Evolutionary conservation across 1,284 basidiomycete species (phyloP).

Genomic region (Moesziomyces antarcticus): DNA sequence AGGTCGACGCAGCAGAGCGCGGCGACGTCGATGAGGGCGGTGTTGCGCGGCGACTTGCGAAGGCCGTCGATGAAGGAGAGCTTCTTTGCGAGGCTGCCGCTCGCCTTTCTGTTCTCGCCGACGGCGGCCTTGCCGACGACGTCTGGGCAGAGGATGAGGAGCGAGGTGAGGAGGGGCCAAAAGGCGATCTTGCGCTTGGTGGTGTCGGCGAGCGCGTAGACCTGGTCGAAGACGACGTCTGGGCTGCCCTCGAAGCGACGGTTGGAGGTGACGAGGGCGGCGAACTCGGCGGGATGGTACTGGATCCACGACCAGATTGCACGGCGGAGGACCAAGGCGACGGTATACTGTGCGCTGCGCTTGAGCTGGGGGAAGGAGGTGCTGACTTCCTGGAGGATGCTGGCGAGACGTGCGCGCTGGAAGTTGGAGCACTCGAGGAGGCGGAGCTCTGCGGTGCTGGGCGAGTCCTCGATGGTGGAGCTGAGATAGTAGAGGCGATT

Average conservation of each 20-base stretch:
- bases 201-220: conserved; percentile 66
- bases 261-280: conserved; percentile 74
- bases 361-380: conserved; percentile 86
- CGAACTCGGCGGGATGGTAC: conserved; percentile 82
- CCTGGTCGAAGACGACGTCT: conserved; percentile 67
- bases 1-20: conserved; percentile 83
- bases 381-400: conserved; percentile 75
- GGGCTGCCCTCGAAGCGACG: conserved; percentile 65
- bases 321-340: conserved; percentile 79
- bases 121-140: conserved; percentile 72
- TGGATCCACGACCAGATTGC: conserved; percentile 95
- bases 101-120: conserved; percentile 65
- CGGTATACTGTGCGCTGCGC: conserved; percentile 77
- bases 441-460: conserved; percentile 78
- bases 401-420: conserved; percentile 65
- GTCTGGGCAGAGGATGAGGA: conserved; percentile 83
- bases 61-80: conserved; percentile 69
- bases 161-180: conserved; percentile 83
- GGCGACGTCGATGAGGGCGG: conserved; percentile 73
- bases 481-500: conserved; percentile 77
- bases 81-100: conserved; percentile 69
- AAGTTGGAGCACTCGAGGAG: conserved; percentile 72
- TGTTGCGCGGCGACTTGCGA: conserved; percentile 55
- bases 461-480: conserved; percentile 70
- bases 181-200: conserved; percentile 73